Evolutionary conservation across 225 moss, liverwort and hornwort genomes (phyloP), one percentile per base, ranked within the genome.

Genomic region (Pleurozium schreberi): DNA sequence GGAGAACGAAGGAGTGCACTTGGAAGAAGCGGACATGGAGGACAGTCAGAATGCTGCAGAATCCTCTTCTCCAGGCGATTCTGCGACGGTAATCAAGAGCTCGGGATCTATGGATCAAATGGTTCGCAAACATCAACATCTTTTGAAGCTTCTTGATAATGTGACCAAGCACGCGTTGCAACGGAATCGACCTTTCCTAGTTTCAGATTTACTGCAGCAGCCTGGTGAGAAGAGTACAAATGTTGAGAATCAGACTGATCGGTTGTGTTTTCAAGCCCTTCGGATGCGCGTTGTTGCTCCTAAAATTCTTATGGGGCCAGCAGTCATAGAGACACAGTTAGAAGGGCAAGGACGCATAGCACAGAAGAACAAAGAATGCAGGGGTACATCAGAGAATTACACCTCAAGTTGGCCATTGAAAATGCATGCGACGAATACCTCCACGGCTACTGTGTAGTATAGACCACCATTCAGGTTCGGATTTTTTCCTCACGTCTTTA

Each of bases 1-100:
- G 30, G 99, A 96, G 76, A 89, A 85, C 69, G 99, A 99, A 89
- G 99, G 99, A 83, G 96, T 97, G 42, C 96, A 94, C 79, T 88
- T 96, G 87, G 99, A 97, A 83, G 96, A 91, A 80, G 76, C 86
- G 52, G 92, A 90, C 14, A 27, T 74, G 47, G 88, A 87, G 87
- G 91, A 83, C 31, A 62, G 26, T 28, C 75, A 60, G 15, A 86
- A 65, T 36, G 84, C 73, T 43, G 49, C 78, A 64, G 80, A 87
- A 58, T 62, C 43, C 52, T 28, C 23, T 79, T 77, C 87, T 33
- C 57, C 34, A n/a, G 79, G 43, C 30, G 85, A 86, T 47, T 55
- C 68, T 62, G 67, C 40, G 19, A 36, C 42, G n/a, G 10, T 33
- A 19, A 9, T 21, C 34, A 89, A 88, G 66, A 61, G 64, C 73